A percentile compares a stretch with the other conserved stretches of the same genome.
Evolutionary conservation across 169 alveolate species (phyloP).

Genomic region (Theileria orientalis): DNA sequence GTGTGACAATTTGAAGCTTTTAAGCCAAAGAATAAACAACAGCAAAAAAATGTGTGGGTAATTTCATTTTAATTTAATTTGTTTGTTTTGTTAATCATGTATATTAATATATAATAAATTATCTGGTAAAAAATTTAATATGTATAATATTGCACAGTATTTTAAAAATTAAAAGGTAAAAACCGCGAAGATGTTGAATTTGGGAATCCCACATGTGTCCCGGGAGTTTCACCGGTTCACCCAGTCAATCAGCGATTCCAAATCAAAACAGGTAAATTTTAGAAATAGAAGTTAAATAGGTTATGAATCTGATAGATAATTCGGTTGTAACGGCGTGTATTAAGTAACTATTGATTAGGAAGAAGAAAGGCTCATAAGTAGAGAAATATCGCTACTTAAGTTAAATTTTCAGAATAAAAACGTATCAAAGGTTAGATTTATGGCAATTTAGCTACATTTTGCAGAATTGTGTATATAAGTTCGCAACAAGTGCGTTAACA

Average conservation of each 20-base stretch:
- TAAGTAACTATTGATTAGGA: conserved; percentile 15
- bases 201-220: conserved; percentile 70
- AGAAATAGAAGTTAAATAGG: too few relatives aligned
- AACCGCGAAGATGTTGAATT: conserved; percentile 72
- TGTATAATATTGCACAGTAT: too few relatives aligned
- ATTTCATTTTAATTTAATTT: background rate
- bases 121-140: too few relatives aligned
- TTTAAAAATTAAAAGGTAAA: too few relatives aligned
- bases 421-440: conserved; percentile 33
- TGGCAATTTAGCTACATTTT: background rate
- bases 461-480: too few relatives aligned
- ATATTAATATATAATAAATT: background rate
- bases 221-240: conserved; percentile 86
- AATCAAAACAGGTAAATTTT: conserved; percentile 90
- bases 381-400: conserved; percentile 41
- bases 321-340: background rate
- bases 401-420: conserved; percentile 24
- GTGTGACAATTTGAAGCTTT: too few relatives aligned
- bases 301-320: too few relatives aligned
- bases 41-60: too few relatives aligned
- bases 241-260: conserved; percentile 90
- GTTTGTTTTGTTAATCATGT: background rate
- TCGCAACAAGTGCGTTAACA: too few relatives aligned
- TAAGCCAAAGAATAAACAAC: too few relatives aligned
- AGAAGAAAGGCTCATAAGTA: conserved; percentile 42